Evolutionary conservation across 371 early-diverging fungal species (phyloP), one percentile per base, ranked within the genome.

Genomic region (Mortierella sp.): DNA sequence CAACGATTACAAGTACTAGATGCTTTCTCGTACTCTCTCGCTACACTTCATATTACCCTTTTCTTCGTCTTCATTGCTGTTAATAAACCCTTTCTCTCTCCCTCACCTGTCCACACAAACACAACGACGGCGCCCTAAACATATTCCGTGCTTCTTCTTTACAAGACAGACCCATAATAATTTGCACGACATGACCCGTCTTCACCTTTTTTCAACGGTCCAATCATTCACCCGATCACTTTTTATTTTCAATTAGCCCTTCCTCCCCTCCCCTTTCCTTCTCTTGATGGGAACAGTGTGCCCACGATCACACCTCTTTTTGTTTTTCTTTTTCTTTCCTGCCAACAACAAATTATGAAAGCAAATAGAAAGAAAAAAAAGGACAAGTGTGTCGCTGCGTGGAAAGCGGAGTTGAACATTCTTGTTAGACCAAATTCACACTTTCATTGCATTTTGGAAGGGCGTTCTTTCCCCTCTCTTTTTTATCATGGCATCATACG

Each of bases 1-100:
- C 57, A 64, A 78, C 64, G 80, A 84, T 31, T 80, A 82, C 79
- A 51, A 54, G 64, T 81, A 81, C 43, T 81, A 70, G n/a, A 40
- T 31, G 0, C 71, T 37, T 31, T 44, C 21, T 64, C 24, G 19
- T 24, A 10, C 5, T 21, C 21, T 28, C 51, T 51, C 16, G 43
- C 43, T 40, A 6, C 43, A 4, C 4, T 40, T 44, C 34, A 40
- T 44, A n/a, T 37, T 26, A 53, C 46, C 28, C 73, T 34, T 31
- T 13, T 9, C 19, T 28, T 31, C 54, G 19, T 31, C 14, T 26
- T 16, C 53, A 54, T 75, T 28, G 31, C 14, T 69, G 50, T 54
- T 69, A 21, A 75, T 24, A 37, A 69, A 40, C 5, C 21, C 24
- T 21, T 24, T 64, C 67, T 21, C 37, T 6, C 24, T 21, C 37